Evolutionary conservation across 2,329 filamentous ascomycete species (phyloP).

Genomic region (Fulvia fulva): DNA sequence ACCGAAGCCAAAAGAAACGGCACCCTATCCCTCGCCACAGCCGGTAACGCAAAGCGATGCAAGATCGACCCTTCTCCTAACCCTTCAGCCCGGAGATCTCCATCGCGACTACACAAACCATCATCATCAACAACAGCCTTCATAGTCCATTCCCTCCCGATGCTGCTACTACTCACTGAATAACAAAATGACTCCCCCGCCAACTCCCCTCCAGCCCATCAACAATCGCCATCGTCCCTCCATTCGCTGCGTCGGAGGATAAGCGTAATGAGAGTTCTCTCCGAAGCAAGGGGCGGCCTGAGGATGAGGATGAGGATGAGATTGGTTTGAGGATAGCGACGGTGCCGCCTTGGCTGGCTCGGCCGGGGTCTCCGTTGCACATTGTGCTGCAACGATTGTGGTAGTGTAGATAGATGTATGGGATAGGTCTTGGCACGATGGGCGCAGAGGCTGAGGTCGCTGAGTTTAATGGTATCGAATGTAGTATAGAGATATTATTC

Average conservation of each 20-base stretch:
- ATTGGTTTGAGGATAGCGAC: conserved; percentile 26
- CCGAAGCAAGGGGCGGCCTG: conserved; percentile 6
- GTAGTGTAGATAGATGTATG: background rate
- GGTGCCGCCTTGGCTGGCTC: conserved; percentile 23
- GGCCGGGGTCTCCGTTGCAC: conserved; percentile 24
- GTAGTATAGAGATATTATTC: background rate
- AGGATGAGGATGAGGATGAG: background rate
- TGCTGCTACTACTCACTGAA: conserved; percentile 19
- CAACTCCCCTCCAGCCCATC: conserved; percentile 13
- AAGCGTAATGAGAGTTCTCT: conserved; percentile 24
- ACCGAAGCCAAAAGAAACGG: conserved; percentile 17
- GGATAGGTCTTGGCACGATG: background rate
- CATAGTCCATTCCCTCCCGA: background rate
- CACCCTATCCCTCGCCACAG: background rate
- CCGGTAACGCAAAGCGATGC: conserved; percentile 18
- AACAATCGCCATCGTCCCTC: conserved; percentile 22
- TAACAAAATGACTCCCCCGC: conserved; percentile 12
- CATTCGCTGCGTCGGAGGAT: conserved; percentile 3
- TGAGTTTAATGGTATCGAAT: background rate
- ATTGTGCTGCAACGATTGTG: conserved; percentile 10
- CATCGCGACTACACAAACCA: conserved; percentile 21
- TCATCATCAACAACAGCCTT: no score
- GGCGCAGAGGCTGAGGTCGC: background rate
- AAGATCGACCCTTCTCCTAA: conserved; percentile 8
- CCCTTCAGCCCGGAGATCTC: conserved; percentile 17